These are phyloP conservation scores for Arxiozyma bovina DNA, from an alignment of 1,139 yeast genomes.

Conservation along the genomic window DNA sequence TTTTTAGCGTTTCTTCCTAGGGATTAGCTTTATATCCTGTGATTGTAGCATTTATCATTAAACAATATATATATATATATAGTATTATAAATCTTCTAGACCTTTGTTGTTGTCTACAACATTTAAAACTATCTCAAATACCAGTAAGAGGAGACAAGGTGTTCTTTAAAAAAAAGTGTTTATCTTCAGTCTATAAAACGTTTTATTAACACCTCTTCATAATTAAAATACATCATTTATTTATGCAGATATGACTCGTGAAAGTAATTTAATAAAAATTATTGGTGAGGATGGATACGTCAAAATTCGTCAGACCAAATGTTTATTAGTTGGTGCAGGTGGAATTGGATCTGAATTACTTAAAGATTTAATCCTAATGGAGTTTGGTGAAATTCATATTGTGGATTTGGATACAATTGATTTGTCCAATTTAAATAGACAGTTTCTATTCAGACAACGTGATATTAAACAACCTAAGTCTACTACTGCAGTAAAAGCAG, in stretches of 20 bases:
- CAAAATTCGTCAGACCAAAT: conserved; percentile 40
- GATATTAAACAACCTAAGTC: conserved; percentile 86
- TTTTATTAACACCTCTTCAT: too few relatives aligned
- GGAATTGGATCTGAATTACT: conserved; percentile 98
- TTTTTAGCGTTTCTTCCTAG: too few relatives aligned
- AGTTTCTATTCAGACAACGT: conserved; percentile 75
- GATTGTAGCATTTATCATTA: too few relatives aligned
- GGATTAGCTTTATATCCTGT: too few relatives aligned
- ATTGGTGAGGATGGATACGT: conserved; percentile 23
- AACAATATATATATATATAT: too few relatives aligned
- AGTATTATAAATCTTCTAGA: too few relatives aligned
- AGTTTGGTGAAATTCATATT: conserved; percentile 82
- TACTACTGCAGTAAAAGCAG: conserved; percentile 73
- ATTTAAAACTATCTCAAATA: too few relatives aligned
- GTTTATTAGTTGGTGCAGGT: conserved; percentile 93
- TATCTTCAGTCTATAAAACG: too few relatives aligned
- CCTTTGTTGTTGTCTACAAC: not conserved
- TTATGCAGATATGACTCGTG: conserved; percentile 6
- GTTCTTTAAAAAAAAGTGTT: not conserved
- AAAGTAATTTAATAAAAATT: conserved; percentile 9
- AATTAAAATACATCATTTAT: too few relatives aligned
- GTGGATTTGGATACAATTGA: conserved; percentile 95
- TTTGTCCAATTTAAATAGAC: conserved; percentile 82
- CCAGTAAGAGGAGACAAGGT: not conserved
- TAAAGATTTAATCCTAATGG: conserved; percentile 74